Base-by-base conservation (phyloP, 306 rosid genomes). In the Datisca glomerata region DNA sequence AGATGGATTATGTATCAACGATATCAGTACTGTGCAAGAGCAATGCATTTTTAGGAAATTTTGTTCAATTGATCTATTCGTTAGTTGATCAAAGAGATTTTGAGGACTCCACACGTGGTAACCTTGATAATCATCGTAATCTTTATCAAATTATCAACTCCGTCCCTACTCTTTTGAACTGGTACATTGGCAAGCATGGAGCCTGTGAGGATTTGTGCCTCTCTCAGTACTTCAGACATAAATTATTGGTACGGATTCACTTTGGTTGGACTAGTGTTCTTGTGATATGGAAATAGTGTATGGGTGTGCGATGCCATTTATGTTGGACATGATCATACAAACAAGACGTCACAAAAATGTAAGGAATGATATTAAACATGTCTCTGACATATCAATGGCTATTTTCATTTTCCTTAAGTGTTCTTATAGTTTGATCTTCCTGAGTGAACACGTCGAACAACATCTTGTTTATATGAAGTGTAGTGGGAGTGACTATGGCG, bases 61-160 rank as follows among this genome's bases (percentile, higher is more conserved):
- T 77, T 60, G 56, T 80, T 54, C 95, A 77, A 74, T 63, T 82
- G 32, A 69, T 83, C 18, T 83, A 93, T 64, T 74, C 95, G 55
- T 49, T 83, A 66, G 89, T 67, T 40, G 89, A 72, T 60, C 71
- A 39, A 54, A 59, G 67, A 46, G 59, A 70, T 38, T 53, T 49
- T 46, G 31, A 21, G 55, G 85, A 76, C 47, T 59, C 67, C 34
- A 60, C 45, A 45, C 59, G 54, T 64, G 72, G 49, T 64, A 56
- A 72, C 45, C 23, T 34, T 3, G 7, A 53, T 24, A 62, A 47
- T 47, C 72, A 71, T 59, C 70, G 78, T 13, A 41, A 73, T 39
- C 25, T 65, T 57, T 22, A 41, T 31, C 68, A 67, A 44, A 37
- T 66, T 28, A 43, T 54, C 63, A 59, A 53, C 56, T 66, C 80